Evolutionary conservation across 1,139 yeast genomes (phyloP).

Genomic region (Kazachstania sp.): DNA sequence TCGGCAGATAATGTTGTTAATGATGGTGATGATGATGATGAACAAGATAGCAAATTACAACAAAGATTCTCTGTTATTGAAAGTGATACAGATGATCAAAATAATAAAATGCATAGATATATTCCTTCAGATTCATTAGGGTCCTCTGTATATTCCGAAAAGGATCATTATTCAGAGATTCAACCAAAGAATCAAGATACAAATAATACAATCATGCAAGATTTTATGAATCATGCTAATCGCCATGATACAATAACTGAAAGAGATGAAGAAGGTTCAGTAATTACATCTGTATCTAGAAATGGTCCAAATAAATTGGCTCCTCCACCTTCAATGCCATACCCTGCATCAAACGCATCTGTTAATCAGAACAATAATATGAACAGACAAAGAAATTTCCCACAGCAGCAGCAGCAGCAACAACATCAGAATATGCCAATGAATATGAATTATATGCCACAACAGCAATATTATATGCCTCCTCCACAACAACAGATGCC

Average conservation of each 20-base stretch:
- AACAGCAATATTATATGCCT: not conserved
- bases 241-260: not conserved
- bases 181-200: conserved; percentile 9
- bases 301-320: conserved; percentile 46
- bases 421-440: conserved; percentile 7
- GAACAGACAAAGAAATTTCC: not conserved
- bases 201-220: conserved; percentile 18
- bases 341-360: not conserved
- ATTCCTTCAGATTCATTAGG: conserved; percentile 5
- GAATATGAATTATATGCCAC: conserved; percentile 10
- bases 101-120: conserved; percentile 1
- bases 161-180: conserved; percentile 11
- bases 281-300: conserved; percentile 74
- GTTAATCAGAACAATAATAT: not conserved
- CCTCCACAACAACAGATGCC: conserved; percentile 11
- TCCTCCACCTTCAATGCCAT: not conserved
- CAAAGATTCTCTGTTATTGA: conserved; percentile 21
- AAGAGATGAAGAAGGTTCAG: conserved; percentile 37
- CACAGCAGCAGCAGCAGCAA: too few species aligned
- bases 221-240: conserved; percentile 11
- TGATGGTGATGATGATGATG: too few species aligned
- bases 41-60: conserved; percentile 10
- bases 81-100: conserved; percentile 7
- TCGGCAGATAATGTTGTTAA: conserved; percentile 1
- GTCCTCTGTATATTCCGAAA: conserved; percentile 8